Evolutionary conservation across 2,329 filamentous ascomycete genomes (phyloP).

Genomic region (Fonsecaea multimorphosa): DNA sequence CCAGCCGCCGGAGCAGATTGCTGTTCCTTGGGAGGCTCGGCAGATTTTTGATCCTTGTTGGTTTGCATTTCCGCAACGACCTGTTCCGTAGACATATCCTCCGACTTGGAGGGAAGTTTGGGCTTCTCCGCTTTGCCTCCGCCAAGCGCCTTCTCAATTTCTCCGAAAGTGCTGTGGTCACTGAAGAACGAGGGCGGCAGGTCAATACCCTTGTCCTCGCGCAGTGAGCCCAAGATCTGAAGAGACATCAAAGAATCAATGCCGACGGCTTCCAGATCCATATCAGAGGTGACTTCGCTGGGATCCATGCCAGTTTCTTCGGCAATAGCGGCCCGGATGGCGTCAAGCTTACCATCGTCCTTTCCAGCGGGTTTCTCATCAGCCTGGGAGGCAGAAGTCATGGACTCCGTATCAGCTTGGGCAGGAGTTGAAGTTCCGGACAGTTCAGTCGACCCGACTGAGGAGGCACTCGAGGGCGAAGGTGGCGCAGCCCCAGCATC

Average conservation of each 20-base stretch:
- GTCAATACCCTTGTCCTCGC: conserved; percentile 49
- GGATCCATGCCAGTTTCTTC: conserved; percentile 50
- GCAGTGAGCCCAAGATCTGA: conserved; percentile 49
- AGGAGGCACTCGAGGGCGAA: conserved; percentile 42
- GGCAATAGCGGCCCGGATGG: conserved; percentile 47
- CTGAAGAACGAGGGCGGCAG: conserved; percentile 48
- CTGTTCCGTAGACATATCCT: conserved; percentile 6
- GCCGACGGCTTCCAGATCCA: conserved; percentile 48
- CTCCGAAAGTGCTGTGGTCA: conserved; percentile 36
- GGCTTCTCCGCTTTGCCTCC: conserved; percentile 41
- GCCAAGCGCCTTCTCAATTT: conserved; percentile 46
- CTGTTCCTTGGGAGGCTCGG: background rate
- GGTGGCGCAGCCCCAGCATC: background rate
- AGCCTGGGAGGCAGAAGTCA: background rate
- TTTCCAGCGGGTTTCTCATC: conserved; percentile 17
- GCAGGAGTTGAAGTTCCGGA: conserved; percentile 27
- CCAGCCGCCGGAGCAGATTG: background rate
- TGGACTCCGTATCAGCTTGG: background rate
- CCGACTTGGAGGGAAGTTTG: conserved; percentile 33
- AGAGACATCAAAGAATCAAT: conserved; percentile 53
- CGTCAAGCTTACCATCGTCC: conserved; percentile 43
- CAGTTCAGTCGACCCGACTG: conserved; percentile 14
- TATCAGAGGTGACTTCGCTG: conserved; percentile 45
- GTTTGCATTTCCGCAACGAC: background rate
- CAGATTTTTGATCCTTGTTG: background rate